Evolutionary conservation across 23 red algal species (phyloP).

Genomic region (Gracilariopsis chorda): DNA sequence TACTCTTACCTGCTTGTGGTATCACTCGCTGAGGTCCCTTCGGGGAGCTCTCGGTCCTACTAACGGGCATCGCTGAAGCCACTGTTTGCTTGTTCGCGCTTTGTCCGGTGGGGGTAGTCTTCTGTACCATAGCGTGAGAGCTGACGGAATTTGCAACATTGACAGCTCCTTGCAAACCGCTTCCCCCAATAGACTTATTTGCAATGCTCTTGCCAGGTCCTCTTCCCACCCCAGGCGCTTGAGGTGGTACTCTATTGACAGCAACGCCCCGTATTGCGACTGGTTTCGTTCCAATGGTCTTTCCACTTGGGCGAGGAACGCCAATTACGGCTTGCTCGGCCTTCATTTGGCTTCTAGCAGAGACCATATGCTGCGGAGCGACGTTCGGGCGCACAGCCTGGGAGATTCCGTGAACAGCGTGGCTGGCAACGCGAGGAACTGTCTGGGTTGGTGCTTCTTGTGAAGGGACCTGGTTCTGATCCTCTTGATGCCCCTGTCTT

Average conservation of each 20-base stretch:
- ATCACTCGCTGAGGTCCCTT: not conserved
- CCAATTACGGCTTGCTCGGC: not conserved
- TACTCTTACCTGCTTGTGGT: conserved; percentile 6
- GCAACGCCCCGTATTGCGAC: not conserved
- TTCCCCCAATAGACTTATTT: not conserved
- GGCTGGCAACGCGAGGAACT: not conserved
- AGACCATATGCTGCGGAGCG: not conserved
- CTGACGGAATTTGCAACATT: not conserved
- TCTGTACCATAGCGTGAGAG: not conserved
- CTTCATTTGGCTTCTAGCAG: not conserved
- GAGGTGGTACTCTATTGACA: not conserved
- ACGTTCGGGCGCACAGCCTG: not conserved
- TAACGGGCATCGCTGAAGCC: not conserved
- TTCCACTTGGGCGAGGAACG: not conserved
- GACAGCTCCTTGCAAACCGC: not conserved
- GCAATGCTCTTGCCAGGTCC: not conserved
- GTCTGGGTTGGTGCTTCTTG: not conserved
- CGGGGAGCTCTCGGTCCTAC: not conserved
- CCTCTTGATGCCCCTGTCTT: not conserved
- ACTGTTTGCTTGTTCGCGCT: not conserved
- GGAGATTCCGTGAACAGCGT: not conserved
- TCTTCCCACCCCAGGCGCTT: not conserved
- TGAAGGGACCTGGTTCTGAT: not conserved
- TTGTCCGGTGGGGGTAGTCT: not conserved
- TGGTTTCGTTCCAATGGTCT: not conserved